Evolutionary conservation across 768 basidiomycete genomes (phyloP), one percentile per base, ranked within the genome.

Genomic region (Boletellus sp.): DNA sequence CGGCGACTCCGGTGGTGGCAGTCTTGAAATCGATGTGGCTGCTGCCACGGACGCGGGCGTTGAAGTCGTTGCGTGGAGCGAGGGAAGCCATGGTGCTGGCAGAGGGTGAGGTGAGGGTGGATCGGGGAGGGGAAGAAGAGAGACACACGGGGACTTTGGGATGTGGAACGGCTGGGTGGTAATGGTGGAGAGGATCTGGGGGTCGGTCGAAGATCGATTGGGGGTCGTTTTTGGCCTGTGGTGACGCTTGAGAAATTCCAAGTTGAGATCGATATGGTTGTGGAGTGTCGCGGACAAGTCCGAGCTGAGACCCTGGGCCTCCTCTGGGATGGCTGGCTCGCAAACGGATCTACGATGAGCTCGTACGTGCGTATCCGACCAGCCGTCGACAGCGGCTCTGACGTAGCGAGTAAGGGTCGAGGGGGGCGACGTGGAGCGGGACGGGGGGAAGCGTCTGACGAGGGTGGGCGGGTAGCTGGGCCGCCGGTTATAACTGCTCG

Each of bases 21-120:
- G 92, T 94, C 78, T 94, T 94, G 83, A 95, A 95, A 74, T 97
- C 89, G 75, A 90, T 85, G 69, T 90, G 87, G 59, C 80, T 83
- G 47, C 83, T 81, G 57, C 88, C 88, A 51, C 88, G 83, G 47
- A 79, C 80, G 54, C 87, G 84, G 64, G 82, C 77, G 58, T 77
- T 81, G 79, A 86, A 74, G 50, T 89, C 85, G 62, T 69, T 70
- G 57, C 81, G 78, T 46, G 84, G 85, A 68, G 83, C 74, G 20
- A 75, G 70, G 35, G 58, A 80, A 61, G 54, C 73, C 72, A 84
- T 78, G 72, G 78, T 78, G 65, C 72, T 81, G 69, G 56, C 46
- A 44, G 45, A 38, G 16, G 32, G 39, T 59, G 47, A 48, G 48
- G 39, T 31, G 13, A 60, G 44, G 36, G 57, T n/a, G n/a, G n/a